Evolutionary conservation across 2,329 filamentous ascomycete species (phyloP).

Genomic region (Penicillium sp.): DNA sequence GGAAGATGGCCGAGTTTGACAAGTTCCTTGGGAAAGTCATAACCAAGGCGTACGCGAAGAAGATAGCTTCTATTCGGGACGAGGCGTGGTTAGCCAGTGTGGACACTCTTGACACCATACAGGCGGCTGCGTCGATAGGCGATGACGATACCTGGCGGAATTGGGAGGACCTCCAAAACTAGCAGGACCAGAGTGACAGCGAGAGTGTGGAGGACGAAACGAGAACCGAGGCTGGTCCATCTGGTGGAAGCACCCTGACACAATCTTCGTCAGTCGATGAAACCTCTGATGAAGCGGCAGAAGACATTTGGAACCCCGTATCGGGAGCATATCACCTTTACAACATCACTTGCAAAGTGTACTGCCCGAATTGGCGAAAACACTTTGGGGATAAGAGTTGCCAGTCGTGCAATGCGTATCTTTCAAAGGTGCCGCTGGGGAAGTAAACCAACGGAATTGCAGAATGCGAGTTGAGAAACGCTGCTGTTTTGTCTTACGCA

Average conservation of each 20-base stretch:
- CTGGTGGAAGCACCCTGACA: background rate
- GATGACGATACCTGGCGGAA: background rate
- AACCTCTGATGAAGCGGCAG: background rate
- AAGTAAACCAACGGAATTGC: background rate
- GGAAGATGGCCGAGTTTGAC: background rate
- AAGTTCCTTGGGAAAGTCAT: background rate
- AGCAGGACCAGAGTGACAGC: background rate
- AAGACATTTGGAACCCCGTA: background rate
- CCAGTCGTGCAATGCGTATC: background rate
- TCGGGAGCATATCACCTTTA: background rate
- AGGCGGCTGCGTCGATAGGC: no score
- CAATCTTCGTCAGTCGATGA: no score
- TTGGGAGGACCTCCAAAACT: background rate
- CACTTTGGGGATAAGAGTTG: background rate
- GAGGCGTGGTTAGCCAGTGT: background rate
- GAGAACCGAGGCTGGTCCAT: background rate
- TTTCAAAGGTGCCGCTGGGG: background rate
- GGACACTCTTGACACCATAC: background rate
- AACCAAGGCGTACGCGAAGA: background rate
- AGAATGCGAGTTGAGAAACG: background rate
- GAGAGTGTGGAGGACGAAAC: background rate
- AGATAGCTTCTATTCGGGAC: background rate
- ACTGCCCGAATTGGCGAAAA: background rate
- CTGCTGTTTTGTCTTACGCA: background rate
- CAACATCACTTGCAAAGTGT: background rate